phyloP scores from a whole-genome alignment of 441 rosid genomes.

The Syzygium malaccense region DNA sequence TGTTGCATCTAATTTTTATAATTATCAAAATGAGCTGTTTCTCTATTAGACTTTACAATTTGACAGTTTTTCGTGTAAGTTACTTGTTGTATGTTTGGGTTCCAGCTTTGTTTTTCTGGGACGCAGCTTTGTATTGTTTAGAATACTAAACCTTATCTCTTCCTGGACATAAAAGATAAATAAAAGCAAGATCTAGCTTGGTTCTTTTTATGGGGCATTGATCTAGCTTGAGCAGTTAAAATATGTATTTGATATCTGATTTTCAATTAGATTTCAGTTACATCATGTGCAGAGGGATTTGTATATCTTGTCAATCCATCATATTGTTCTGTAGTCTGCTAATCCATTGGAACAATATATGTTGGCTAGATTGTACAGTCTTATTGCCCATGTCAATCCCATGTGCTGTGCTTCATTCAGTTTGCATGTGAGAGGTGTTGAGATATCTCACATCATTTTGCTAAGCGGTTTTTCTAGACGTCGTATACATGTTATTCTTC shows the following conservation, averaged over 20 bases:
- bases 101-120: neutral
- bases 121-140: neutral
- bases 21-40: neutral
- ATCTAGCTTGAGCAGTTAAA: neutral
- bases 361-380: neutral
- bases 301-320: neutral
- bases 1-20: neutral
- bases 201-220: neutral
- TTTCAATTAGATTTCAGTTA: neutral
- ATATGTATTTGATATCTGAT: neutral
- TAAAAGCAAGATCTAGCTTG: neutral
- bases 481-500: neutral
- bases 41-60: neutral
- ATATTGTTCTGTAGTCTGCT: neutral
- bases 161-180: neutral
- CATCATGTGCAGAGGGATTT: neutral
- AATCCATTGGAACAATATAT: neutral
- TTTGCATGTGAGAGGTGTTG: neutral
- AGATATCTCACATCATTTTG: neutral
- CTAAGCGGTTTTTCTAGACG: neutral
- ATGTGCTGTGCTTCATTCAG: neutral
- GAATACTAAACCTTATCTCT: neutral
- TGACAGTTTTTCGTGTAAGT: neutral
- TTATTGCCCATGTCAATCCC: neutral
- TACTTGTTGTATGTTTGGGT: neutral